Evolutionary conservation across 768 basidiomycete genomes (phyloP).

Genomic region (Xerocomellus chrysenteron): DNA sequence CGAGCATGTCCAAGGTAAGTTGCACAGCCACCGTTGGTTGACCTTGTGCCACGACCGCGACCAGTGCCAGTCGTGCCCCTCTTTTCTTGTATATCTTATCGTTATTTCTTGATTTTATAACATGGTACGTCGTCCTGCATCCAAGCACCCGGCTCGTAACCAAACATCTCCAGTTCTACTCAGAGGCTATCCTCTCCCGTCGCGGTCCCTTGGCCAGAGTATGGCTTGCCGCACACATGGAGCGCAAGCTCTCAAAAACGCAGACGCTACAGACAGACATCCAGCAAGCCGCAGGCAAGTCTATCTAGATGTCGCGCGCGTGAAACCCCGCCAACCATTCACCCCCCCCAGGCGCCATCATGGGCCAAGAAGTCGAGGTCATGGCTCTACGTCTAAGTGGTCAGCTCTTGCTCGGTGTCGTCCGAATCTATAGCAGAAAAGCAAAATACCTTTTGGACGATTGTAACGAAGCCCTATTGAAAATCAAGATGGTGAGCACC

Average conservation of each 20-base stretch:
- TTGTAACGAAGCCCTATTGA: constrained; percentile 92
- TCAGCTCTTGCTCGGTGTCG: constrained; percentile 93
- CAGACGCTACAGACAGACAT: constrained; percentile 95
- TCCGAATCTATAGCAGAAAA: constrained; percentile 96
- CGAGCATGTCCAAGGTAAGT: constrained; percentile 5
- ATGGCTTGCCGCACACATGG: constrained; percentile 99
- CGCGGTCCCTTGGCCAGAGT: constrained; percentile 94
- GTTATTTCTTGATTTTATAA: constrained; percentile 18
- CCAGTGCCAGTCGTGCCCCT: neutral
- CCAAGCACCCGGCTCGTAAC: neutral
- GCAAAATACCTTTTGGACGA: constrained; percentile 97
- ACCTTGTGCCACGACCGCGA: constrained; percentile 13
- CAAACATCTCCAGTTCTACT: constrained; percentile 67
- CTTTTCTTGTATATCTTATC: constrained; percentile 21
- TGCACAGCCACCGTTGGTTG: constrained; percentile 28
- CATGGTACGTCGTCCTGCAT: constrained; percentile 20
- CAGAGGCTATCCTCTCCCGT: constrained; percentile 90
- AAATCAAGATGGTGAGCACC: constrained; percentile 83
- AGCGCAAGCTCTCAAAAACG: constrained; percentile 94
- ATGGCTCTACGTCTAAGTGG: constrained; percentile 98
- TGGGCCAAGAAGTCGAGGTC: constrained; percentile 87
- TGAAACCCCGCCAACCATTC: neutral
- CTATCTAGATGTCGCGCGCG: neutral
- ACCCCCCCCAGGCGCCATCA: constrained; percentile 69
- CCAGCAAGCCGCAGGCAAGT: constrained; percentile 81